phyloP scores from a whole-genome alignment of 169 alveolate genomes.

The Plasmodium yoelii region DNA sequence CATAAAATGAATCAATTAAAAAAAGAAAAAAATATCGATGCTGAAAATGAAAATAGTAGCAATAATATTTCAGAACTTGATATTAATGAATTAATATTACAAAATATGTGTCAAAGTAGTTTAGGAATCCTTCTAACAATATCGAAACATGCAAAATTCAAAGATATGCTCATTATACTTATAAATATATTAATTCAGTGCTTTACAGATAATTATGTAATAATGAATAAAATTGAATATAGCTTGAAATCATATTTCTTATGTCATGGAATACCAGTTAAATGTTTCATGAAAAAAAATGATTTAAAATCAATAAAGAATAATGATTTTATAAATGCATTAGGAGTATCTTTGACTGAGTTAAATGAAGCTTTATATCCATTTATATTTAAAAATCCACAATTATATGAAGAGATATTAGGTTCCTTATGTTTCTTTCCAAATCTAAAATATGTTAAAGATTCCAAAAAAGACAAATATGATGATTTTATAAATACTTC shows the following conservation, averaged over 20 bases:
- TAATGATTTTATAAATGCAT: conserved; percentile 27
- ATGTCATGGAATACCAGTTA: conserved; percentile 55
- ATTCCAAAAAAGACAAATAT: conserved; percentile 1
- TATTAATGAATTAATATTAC: conserved; percentile 53
- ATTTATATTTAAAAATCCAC: conserved; percentile 74
- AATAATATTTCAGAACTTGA: background rate
- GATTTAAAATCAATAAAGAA: conserved; percentile 61
- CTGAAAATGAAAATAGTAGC: background rate
- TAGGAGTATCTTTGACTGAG: conserved; percentile 70
- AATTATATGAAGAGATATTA: conserved; percentile 71
- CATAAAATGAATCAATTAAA: too few species aligned
- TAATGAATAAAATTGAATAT: conserved; percentile 62
- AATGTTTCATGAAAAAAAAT: conserved; percentile 52
- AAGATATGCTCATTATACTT: conserved; percentile 70
- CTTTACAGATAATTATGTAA: conserved; percentile 73
- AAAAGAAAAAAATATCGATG: background rate
- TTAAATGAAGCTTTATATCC: conserved; percentile 74
- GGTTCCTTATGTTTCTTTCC: conserved; percentile 68
- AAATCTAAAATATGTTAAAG: conserved; percentile 51
- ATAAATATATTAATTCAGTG: conserved; percentile 72
- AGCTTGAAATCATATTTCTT: conserved; percentile 30
- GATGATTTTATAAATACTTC: conserved; percentile 1
- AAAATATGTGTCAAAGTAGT: conserved; percentile 62
- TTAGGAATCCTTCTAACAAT: conserved; percentile 71
- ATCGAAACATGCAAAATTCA: conserved; percentile 71